These are phyloP conservation scores for Trichoderma polysporum DNA, from an alignment of 2,329 filamentous ascomycete genomes.

Conservation along the genomic window DNA sequence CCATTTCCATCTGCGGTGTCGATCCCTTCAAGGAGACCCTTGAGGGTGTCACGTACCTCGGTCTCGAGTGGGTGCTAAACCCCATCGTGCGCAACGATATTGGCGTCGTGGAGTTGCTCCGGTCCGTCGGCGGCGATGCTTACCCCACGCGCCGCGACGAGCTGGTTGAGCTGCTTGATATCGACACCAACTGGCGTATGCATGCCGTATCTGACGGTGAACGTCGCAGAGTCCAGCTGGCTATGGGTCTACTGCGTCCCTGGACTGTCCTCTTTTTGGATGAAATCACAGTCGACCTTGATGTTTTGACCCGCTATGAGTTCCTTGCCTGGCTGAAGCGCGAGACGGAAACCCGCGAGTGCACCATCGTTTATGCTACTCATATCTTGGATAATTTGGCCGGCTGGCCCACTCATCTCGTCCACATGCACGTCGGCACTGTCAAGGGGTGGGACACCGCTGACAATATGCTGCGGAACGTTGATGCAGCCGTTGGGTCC, in stretches of 20 bases:
- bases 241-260: slow-evolving; percentile 89
- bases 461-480: slow-evolving; percentile 62
- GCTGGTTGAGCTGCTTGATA: slow-evolving; percentile 82
- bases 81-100: slow-evolving; percentile 95
- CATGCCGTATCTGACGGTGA: slow-evolving; percentile 94
- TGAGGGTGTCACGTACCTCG: slow-evolving; percentile 94
- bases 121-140: slow-evolving; percentile 80
- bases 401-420: slow-evolving; percentile 91
- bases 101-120: slow-evolving; percentile 80
- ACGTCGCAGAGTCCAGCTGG: slow-evolving; percentile 84
- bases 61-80: slow-evolving; percentile 97
- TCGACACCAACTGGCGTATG: slow-evolving; percentile 92
- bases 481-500: slow-evolving; percentile 39
- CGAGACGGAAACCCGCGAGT: slow-evolving; percentile 79
- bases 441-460: slow-evolving; percentile 84
- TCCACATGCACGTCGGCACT: slow-evolving; percentile 88
- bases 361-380: slow-evolving; percentile 95
- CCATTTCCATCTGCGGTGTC: slow-evolving; percentile 74
- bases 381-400: slow-evolving; percentile 96
- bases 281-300: slow-evolving; percentile 95
- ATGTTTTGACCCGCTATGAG: slow-evolving; percentile 78
- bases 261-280: slow-evolving; percentile 91
- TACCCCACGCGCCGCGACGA: slow-evolving; percentile 83
- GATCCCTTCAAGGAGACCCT: slow-evolving; percentile 91
- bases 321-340: slow-evolving; percentile 83